Conservation (phyloP, 2,329 filamentous ascomycete species). For the Verticillium isaacii region DNA sequence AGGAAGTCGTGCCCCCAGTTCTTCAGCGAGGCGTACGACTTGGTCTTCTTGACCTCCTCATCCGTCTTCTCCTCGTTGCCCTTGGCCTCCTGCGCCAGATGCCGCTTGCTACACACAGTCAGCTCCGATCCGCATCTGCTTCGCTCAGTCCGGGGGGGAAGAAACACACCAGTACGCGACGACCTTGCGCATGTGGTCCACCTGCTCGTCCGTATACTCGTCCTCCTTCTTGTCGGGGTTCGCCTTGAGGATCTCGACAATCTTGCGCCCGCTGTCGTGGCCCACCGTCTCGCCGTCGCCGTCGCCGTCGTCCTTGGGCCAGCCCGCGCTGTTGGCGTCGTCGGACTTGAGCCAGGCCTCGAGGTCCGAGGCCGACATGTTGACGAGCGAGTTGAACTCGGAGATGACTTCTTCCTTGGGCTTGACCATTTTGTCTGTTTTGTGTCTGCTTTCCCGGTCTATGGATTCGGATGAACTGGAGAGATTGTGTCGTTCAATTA, state of each 20-base stretch:
- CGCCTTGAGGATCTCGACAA: conserved; percentile 57
- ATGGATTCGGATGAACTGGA: background rate
- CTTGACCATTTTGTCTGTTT: conserved; percentile 14
- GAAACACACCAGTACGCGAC: conserved; percentile 50
- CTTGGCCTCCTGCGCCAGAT: conserved; percentile 59
- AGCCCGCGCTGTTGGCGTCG: conserved; percentile 55
- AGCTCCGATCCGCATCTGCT: background rate
- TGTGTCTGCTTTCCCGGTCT: background rate
- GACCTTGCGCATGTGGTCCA: conserved; percentile 58
- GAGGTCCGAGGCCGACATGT: conserved; percentile 59
- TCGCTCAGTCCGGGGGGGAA: no score
- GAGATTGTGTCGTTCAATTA: no score
- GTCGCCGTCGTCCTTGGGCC: conserved; percentile 50
- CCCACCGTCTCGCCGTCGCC: conserved; percentile 57
- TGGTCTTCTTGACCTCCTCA: conserved; percentile 40
- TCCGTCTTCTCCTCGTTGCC: conserved; percentile 47
- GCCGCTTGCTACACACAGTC: conserved; percentile 42
- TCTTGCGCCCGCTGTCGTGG: conserved; percentile 59
- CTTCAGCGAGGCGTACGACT: conserved; percentile 55
- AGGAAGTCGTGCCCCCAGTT: conserved; percentile 56
- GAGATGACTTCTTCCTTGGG: conserved; percentile 28
- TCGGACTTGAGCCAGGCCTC: conserved; percentile 56
- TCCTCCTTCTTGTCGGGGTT: conserved; percentile 54
- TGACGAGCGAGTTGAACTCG: conserved; percentile 63
- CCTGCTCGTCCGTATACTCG: conserved; percentile 49